Percentiles rank a stretch among this genome's conserved stretches.
Evolutionary conservation across 2,329 filamentous ascomycete species (phyloP).

Genomic region (Phialophora tarda): DNA sequence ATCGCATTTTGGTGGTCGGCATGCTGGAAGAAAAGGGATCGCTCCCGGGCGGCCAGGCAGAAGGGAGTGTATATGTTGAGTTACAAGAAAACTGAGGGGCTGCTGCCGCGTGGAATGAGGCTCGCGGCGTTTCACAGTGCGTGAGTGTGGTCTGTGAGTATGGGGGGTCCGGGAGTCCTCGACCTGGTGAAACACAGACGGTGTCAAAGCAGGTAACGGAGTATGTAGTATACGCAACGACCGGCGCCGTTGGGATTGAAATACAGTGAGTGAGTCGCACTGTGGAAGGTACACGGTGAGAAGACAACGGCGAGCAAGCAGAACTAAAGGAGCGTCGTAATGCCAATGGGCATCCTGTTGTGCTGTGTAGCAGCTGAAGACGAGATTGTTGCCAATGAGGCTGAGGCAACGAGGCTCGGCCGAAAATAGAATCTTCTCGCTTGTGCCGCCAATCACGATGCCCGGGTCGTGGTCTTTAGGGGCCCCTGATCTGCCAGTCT

Average conservation of each 20-base stretch:
- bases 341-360: not conserved
- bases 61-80: not conserved
- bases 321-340: not conserved
- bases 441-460: not conserved
- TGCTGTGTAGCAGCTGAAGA: no score
- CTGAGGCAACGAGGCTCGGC: conserved; percentile 5
- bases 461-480: not conserved
- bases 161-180: not conserved
- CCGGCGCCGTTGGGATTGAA: not conserved
- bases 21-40: conserved; percentile 21
- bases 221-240: not conserved
- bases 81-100: not conserved
- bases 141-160: not conserved
- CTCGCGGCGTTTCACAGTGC: not conserved
- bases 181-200: not conserved
- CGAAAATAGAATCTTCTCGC: conserved; percentile 2
- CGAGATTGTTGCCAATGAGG: conserved; percentile 1
- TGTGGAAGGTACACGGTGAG: not conserved
- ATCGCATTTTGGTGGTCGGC: conserved; percentile 33
- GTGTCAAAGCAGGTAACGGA: no score
- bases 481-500: not conserved
- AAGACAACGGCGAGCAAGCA: not conserved
- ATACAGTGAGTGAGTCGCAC: not conserved
- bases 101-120: not conserved
- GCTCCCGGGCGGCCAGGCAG: not conserved